phyloP scores from a whole-genome alignment of 768 basidiomycete genomes.

The Termitomyces heimii region DNA sequence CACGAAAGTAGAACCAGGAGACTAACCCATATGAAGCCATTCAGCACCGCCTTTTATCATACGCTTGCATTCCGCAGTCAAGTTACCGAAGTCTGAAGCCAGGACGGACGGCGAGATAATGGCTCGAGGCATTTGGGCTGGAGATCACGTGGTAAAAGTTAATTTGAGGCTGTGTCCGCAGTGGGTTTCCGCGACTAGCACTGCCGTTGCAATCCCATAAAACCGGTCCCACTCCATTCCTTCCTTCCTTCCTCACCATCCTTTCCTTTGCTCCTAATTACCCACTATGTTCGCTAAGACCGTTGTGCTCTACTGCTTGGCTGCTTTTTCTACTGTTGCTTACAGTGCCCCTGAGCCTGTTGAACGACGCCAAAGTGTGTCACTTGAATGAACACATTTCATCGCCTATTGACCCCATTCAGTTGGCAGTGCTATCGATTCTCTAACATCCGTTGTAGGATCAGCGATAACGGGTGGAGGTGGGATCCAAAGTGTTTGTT shows the following conservation, averaged over 20 bases:
- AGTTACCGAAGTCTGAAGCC: conserved; percentile 94
- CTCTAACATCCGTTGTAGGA: conserved; percentile 28
- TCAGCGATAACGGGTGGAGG: conserved; percentile 23
- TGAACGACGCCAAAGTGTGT: conserved; percentile 40
- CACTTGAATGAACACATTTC: not conserved
- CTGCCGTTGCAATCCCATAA: not conserved
- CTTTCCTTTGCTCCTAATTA: conserved; percentile 4
- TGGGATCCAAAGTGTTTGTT: conserved; percentile 9
- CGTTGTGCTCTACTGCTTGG: conserved; percentile 27
- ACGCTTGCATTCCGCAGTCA: conserved; percentile 91
- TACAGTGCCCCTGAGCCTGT: conserved; percentile 28
- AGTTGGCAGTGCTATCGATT: conserved; percentile 34
- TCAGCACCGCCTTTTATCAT: conserved; percentile 96
- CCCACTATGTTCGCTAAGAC: conserved; percentile 35
- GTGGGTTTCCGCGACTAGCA: not conserved
- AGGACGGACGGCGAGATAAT: conserved; percentile 98
- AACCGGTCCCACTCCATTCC: conserved; percentile 4
- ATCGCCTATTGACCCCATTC: not conserved
- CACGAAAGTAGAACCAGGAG: not conserved
- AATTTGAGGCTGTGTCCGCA: conserved; percentile 2
- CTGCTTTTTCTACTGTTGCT: conserved; percentile 26
- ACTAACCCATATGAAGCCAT: conserved; percentile 95
- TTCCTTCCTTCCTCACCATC: conserved; percentile 7
- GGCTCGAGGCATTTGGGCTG: conserved; percentile 62
- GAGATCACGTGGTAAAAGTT: not conserved